A percentile compares a stretch with the other conserved stretches of the same genome.
Conservation (phyloP, 129 eudicot species). For the Silybum marianum region DNA sequence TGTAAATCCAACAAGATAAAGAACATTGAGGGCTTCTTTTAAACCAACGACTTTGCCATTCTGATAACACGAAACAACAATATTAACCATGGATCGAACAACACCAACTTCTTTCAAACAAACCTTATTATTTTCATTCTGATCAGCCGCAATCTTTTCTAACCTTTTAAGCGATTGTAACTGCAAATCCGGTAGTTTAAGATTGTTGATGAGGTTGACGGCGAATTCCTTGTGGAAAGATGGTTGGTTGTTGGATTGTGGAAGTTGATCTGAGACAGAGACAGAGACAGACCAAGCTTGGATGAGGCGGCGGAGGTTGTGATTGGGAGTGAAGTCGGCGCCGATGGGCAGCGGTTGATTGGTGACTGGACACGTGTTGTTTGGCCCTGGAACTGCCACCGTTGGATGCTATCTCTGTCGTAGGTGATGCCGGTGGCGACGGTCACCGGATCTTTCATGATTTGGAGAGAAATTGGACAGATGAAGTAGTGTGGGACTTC, state of each 20-base stretch:
- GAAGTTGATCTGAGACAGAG: conserved; percentile 32
- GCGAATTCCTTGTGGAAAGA: conserved; percentile 25
- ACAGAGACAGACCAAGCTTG: conserved; percentile 56
- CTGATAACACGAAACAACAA: conserved; percentile 39
- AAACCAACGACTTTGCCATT: conserved; percentile 30
- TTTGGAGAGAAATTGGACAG: conserved; percentile 90
- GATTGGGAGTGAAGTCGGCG: conserved; percentile 64
- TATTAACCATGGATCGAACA: conserved; percentile 30
- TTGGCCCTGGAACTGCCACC: conserved; percentile 47
- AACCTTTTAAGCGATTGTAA: conserved; percentile 41
- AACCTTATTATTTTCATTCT: conserved; percentile 33
- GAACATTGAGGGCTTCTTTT: conserved; percentile 49
- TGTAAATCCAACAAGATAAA: conserved; percentile 33
- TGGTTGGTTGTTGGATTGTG: conserved; percentile 6
- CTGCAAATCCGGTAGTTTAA: conserved; percentile 25
- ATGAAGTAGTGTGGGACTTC: conserved; percentile 76
- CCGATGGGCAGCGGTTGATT: conserved; percentile 53
- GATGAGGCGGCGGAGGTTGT: conserved; percentile 70
- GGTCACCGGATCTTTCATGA: conserved; percentile 88
- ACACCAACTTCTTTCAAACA: conserved; percentile 50
- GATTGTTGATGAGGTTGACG: conserved; percentile 36
- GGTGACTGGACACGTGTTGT: conserved; percentile 71
- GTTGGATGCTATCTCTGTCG: conserved; percentile 69
- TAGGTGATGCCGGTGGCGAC: conserved; percentile 72
- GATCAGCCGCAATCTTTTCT: conserved; percentile 30